Percentiles rank a stretch among this genome's conserved stretches.
Evolutionary conservation across 1,284 basidiomycete genomes (phyloP).

Genomic region (Kalmanozyma brasiliensis): DNA sequence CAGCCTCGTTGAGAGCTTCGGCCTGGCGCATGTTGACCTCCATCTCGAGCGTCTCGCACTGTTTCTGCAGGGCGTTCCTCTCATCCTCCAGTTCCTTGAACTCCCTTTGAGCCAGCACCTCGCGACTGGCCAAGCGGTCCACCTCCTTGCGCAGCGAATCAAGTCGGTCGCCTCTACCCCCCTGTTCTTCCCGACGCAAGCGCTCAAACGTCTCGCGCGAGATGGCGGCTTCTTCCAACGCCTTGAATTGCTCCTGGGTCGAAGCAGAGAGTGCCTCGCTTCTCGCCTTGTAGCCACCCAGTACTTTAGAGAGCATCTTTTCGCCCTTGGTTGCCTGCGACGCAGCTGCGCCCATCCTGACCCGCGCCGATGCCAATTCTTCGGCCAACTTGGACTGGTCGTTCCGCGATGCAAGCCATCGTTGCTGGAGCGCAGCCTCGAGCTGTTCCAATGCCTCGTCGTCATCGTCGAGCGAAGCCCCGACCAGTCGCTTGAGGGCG

Average conservation of each 20-base stretch:
- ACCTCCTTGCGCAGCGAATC: conserved; percentile 59
- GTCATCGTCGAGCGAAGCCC: conserved; percentile 68
- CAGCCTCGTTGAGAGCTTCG: conserved; percentile 45
- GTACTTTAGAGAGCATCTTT: conserved; percentile 86
- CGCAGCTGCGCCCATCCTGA: conserved; percentile 84
- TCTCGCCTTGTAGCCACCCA: conserved; percentile 90
- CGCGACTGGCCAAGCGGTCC: conserved; percentile 41
- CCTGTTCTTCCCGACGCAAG: conserved; percentile 53
- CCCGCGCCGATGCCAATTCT: conserved; percentile 75
- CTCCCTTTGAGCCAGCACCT: conserved; percentile 52
- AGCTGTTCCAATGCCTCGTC: conserved; percentile 69
- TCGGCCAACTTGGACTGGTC: conserved; percentile 74
- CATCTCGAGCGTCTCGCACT: conserved; percentile 55
- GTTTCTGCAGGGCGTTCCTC: conserved; percentile 43
- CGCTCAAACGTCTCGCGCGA: conserved; percentile 53
- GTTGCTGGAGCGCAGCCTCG: conserved; percentile 71
- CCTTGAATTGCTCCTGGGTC: conserved; percentile 34
- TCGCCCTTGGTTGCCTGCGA: conserved; percentile 84
- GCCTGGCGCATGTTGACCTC: conserved; percentile 66
- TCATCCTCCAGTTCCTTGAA: conserved; percentile 53
- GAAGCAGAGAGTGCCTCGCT: conserved; percentile 76
- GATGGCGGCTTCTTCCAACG: conserved; percentile 44
- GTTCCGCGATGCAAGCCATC: conserved; percentile 70
- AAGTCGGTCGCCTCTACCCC: conserved; percentile 52
- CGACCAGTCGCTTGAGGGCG: conserved; percentile 73